Evolutionary conservation across 495 filamentous ascomycete species (phyloP).

Genomic region (Aspergillus sclerotiicarbonarius): DNA sequence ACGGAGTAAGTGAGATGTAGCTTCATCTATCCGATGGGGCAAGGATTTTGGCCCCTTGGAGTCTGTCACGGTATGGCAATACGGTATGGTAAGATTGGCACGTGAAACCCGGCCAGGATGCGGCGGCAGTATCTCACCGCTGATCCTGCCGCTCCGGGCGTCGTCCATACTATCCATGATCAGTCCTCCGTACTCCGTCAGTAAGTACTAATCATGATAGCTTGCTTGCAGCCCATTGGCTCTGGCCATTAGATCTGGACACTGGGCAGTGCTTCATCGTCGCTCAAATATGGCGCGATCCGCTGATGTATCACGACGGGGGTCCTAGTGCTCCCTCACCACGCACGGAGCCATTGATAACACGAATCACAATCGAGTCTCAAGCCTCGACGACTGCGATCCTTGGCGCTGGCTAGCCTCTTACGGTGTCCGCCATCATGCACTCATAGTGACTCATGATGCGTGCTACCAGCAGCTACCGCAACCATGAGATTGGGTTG

Average conservation of each 20-base stretch:
- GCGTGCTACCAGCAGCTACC: no score
- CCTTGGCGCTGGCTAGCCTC: neutral
- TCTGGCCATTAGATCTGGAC: no score
- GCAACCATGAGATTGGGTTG: no score
- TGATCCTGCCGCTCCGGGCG: neutral
- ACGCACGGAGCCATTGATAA: no score
- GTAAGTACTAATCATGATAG: neutral
- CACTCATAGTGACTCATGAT: neutral
- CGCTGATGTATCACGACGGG: no score
- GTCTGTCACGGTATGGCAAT: neutral
- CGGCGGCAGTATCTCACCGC: slow-evolving; percentile 4
- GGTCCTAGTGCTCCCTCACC: no score
- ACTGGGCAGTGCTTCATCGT: no score
- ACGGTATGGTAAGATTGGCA: neutral
- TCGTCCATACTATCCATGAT: neutral
- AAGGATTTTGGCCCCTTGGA: slow-evolving; percentile 5
- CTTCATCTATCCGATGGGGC: neutral
- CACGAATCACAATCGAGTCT: neutral
- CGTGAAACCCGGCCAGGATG: neutral
- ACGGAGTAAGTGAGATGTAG: neutral
- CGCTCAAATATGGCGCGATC: no score
- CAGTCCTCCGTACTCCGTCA: no score
- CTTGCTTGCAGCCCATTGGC: no score
- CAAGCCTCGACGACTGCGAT: neutral
- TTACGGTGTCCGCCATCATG: neutral